Percentiles rank a stretch among this genome's conserved stretches.
phyloP scores from a whole-genome alignment of 306 rosid genomes.

The Arachis hypogaea region DNA sequence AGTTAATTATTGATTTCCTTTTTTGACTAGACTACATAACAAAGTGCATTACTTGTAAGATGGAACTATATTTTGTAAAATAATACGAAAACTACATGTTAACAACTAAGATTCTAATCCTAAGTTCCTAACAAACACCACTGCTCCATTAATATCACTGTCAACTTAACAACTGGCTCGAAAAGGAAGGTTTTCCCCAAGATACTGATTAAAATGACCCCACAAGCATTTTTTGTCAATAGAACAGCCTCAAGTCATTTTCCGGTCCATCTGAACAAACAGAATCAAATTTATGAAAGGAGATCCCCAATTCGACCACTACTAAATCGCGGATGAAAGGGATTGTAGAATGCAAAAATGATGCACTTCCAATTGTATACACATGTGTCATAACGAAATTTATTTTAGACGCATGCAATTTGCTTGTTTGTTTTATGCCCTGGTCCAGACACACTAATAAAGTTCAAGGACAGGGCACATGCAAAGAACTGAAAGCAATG shows the following conservation, averaged over 20 bases:
- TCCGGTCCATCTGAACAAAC: constrained; percentile 35
- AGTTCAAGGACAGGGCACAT: constrained; percentile 50
- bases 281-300: constrained; percentile 29
- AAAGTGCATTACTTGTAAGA: not conserved
- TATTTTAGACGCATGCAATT: constrained; percentile 38
- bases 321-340: constrained; percentile 34
- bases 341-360: constrained; percentile 5
- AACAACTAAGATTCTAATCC: constrained; percentile 27
- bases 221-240: constrained; percentile 41
- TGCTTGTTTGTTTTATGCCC: constrained; percentile 36
- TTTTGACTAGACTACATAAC: constrained; percentile 6
- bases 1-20: constrained; percentile 23
- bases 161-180: constrained; percentile 37
- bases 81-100: not conserved
- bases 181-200: constrained; percentile 35
- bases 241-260: constrained; percentile 36
- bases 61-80: constrained; percentile 1
- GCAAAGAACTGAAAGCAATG: constrained; percentile 39
- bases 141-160: constrained; percentile 37
- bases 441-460: constrained; percentile 41
- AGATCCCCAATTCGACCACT: constrained; percentile 25
- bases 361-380: constrained; percentile 37
- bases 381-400: constrained; percentile 31
- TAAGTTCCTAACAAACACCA: constrained; percentile 31
- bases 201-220: constrained; percentile 37